A percentile compares a stretch with the other conserved stretches of the same genome.
Evolutionary conservation across 352 stramenopile species (phyloP).

Genomic region (Phytophthora chlamydospora): DNA sequence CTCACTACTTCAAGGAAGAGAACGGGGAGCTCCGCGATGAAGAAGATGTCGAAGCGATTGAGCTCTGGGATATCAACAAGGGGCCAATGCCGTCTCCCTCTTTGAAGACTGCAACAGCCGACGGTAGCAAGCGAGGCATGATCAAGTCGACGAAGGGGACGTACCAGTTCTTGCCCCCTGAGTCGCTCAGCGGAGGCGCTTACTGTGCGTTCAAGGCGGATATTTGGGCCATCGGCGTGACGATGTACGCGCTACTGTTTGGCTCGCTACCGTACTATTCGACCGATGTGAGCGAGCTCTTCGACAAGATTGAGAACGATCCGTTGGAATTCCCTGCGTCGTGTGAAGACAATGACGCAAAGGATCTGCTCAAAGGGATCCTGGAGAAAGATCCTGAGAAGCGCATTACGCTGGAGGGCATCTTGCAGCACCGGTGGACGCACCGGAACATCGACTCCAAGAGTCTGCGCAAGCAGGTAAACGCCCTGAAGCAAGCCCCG

Average conservation of each 20-base stretch:
- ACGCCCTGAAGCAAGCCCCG: conserved; percentile 44
- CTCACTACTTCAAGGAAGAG: conserved; percentile 75
- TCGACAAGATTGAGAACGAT: conserved; percentile 89
- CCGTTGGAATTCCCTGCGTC: conserved; percentile 51
- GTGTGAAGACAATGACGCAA: conserved; percentile 58
- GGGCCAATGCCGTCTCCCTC: conserved; percentile 6
- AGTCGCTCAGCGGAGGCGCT: conserved; percentile 64
- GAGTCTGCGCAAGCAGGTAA: conserved; percentile 48
- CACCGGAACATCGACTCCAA: conserved; percentile 65
- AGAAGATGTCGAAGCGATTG: conserved; percentile 52
- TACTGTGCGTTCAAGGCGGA: conserved; percentile 89
- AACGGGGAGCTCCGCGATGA: conserved; percentile 58
- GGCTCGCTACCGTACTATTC: conserved; percentile 91
- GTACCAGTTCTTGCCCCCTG: conserved; percentile 77
- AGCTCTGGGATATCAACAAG: conserved; percentile 50
- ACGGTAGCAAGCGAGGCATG: conserved; percentile 35
- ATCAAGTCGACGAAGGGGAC: conserved; percentile 79
- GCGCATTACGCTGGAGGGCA: conserved; percentile 67
- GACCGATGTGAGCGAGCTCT: conserved; percentile 82
- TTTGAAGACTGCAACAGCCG: neutral
- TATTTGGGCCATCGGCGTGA: conserved; percentile 92
- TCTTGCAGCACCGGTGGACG: conserved; percentile 79
- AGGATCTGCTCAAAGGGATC: conserved; percentile 71
- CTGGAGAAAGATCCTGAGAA: conserved; percentile 80
- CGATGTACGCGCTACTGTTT: conserved; percentile 90